Evolutionary conservation across 495 filamentous ascomycete species (phyloP).

Genomic region (Xylaria bambusicola): DNA sequence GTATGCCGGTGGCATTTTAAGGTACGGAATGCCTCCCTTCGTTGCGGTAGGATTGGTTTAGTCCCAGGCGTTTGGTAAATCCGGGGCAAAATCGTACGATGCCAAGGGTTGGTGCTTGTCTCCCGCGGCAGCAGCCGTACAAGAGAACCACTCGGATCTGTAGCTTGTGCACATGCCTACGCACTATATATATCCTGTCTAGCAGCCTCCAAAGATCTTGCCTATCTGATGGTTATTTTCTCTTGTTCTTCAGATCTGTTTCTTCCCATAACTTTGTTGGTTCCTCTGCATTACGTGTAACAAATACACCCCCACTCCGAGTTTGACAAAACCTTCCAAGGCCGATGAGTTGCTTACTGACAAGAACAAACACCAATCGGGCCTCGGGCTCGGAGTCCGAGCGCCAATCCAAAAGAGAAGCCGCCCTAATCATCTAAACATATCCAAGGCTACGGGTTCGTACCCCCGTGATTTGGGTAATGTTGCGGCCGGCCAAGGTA

Average conservation of each 20-base stretch:
- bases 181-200: not conserved
- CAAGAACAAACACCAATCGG: constrained; percentile 3
- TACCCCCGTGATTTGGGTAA: not conserved
- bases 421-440: not conserved
- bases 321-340: not conserved
- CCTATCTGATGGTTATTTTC: too few relatives aligned
- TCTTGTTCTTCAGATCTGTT: not conserved
- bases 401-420: not conserved
- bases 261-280: too few relatives aligned
- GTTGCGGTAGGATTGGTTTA: constrained; percentile 8
- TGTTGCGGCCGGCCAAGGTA: not conserved
- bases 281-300: too few relatives aligned
- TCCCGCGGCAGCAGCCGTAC: constrained; percentile 16
- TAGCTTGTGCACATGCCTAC: not conserved
- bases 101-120: constrained; percentile 14
- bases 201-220: too few relatives aligned
- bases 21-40: not conserved
- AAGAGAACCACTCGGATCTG: constrained; percentile 7
- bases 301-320: not conserved
- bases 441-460: not conserved
- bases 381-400: constrained; percentile 12
- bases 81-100: constrained; percentile 23
- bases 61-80: constrained; percentile 5
- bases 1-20: not conserved
- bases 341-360: not conserved